These are phyloP conservation scores for Sclerotinia trifoliorum DNA, from an alignment of 2,329 filamentous ascomycete genomes.

Conservation along the genomic window DNA sequence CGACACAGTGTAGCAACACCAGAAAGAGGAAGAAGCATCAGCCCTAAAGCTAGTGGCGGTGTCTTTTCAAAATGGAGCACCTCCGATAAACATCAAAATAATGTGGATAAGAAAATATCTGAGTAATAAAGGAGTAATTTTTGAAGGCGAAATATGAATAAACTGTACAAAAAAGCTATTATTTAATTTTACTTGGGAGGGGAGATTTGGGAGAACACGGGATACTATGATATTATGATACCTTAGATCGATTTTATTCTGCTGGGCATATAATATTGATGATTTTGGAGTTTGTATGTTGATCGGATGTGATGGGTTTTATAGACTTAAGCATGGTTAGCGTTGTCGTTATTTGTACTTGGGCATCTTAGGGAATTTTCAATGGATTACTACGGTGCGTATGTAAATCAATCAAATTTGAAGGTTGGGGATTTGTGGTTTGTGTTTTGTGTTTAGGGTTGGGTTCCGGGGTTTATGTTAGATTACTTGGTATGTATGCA, in stretches of 20 bases:
- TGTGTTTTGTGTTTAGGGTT: background rate
- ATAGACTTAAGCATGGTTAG: background rate
- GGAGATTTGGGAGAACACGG: background rate
- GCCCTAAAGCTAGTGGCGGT: constrained; percentile 16
- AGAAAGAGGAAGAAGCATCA: constrained; percentile 11
- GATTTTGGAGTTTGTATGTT: background rate
- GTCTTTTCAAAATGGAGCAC: constrained; percentile 19
- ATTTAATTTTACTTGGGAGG: background rate
- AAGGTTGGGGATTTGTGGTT: too few relatives aligned
- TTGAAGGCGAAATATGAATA: background rate
- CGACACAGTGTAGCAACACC: constrained; percentile 19
- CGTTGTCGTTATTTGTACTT: background rate
- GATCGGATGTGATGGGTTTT: background rate
- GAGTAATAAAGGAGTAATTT: background rate
- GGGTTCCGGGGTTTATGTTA: background rate
- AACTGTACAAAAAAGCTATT: constrained; percentile 7
- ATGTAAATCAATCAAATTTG: background rate
- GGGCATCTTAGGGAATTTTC: background rate
- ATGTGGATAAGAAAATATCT: constrained; percentile 1
- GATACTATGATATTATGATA: constrained; percentile 7
- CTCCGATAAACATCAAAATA: constrained; percentile 9
- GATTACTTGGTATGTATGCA: background rate
- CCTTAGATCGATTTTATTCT: constrained; percentile 7
- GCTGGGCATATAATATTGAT: background rate
- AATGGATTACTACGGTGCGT: background rate